Conservation (phyloP, 768 basidiomycete genomes). For the Amanita pallidorosea region DNA sequence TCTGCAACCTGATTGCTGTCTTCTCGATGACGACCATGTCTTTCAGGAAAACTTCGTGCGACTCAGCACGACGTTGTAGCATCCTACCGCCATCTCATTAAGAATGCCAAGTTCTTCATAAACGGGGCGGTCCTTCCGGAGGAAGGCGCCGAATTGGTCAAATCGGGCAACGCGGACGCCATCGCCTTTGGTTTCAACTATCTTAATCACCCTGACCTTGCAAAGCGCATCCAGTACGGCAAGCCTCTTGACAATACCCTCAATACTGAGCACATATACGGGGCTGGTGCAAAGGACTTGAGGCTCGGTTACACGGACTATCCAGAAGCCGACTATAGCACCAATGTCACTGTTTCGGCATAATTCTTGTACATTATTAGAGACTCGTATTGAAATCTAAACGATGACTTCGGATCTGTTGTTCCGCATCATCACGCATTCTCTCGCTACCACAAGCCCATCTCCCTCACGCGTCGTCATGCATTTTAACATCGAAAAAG, state of each 20-base stretch:
- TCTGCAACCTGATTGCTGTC: not conserved
- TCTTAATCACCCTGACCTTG: conserved; percentile 31
- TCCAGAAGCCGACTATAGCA: conserved; percentile 16
- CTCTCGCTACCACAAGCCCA: too few species aligned
- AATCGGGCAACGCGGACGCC: conserved; percentile 23
- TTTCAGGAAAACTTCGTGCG: conserved; percentile 21
- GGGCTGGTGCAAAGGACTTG: conserved; percentile 14
- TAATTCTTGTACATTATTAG: too few species aligned
- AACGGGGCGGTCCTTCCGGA: conserved; percentile 25
- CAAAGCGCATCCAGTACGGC: conserved; percentile 21
- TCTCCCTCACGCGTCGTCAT: too few species aligned
- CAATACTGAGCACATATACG: conserved; percentile 17
- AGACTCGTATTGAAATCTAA: too few species aligned
- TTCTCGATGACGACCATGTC: not conserved
- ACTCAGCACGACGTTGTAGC: conserved; percentile 28
- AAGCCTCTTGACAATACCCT: conserved; percentile 23
- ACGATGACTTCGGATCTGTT: too few species aligned
- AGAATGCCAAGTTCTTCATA: conserved; percentile 25
- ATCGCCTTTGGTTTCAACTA: conserved; percentile 25
- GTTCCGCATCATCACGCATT: too few species aligned
- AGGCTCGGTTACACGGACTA: conserved; percentile 27
- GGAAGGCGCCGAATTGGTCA: conserved; percentile 25
- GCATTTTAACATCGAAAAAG: too few species aligned
- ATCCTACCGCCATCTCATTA: conserved; percentile 23
- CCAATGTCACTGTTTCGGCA: too few species aligned